phyloP scores from a whole-genome alignment of 495 filamentous ascomycete genomes.

The Chaetomium tenue region DNA sequence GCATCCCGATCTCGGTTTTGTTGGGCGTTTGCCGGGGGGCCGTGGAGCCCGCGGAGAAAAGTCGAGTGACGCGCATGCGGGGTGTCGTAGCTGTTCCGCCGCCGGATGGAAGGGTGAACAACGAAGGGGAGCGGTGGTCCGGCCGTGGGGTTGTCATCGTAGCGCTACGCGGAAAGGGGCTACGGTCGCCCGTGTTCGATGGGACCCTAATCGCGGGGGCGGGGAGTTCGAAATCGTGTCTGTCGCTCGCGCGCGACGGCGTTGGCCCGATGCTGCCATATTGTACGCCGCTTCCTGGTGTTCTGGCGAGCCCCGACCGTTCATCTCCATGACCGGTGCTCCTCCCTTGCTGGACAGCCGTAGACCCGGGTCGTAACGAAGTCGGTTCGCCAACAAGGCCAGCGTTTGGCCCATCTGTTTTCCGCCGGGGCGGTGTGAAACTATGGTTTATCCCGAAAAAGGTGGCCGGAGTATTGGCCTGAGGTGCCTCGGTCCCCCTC shows the following conservation, averaged over 20 bases:
- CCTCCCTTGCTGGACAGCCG: not conserved
- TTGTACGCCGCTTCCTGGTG: slow-evolving; percentile 37
- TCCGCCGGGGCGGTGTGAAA: slow-evolving; percentile 19
- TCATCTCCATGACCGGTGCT: slow-evolving; percentile 26
- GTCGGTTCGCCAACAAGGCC: not conserved
- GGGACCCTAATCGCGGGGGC: slow-evolving; percentile 67
- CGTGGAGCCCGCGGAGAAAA: slow-evolving; percentile 32
- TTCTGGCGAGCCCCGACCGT: slow-evolving; percentile 36
- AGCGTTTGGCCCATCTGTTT: not conserved
- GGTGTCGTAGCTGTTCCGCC: slow-evolving; percentile 23
- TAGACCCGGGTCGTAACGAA: not conserved
- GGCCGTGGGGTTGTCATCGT: slow-evolving; percentile 25
- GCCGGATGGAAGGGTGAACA: slow-evolving; percentile 18
- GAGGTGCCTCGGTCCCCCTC: slow-evolving; percentile 25
- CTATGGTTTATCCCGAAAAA: slow-evolving; percentile 22
- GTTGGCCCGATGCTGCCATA: slow-evolving; percentile 78
- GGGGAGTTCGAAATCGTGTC: slow-evolving; percentile 60
- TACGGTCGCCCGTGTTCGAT: slow-evolving; percentile 39
- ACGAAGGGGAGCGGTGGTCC: slow-evolving; percentile 16
- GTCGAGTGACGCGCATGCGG: slow-evolving; percentile 28
- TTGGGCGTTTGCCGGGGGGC: slow-evolving; percentile 25
- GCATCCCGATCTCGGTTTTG: slow-evolving; percentile 33
- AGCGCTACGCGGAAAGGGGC: slow-evolving; percentile 28
- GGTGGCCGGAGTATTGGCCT: slow-evolving; percentile 26
- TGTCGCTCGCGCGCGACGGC: slow-evolving; percentile 52